phyloP scores from a whole-genome alignment of 1,284 basidiomycete species.

The Ceratobasidium sp. region DNA sequence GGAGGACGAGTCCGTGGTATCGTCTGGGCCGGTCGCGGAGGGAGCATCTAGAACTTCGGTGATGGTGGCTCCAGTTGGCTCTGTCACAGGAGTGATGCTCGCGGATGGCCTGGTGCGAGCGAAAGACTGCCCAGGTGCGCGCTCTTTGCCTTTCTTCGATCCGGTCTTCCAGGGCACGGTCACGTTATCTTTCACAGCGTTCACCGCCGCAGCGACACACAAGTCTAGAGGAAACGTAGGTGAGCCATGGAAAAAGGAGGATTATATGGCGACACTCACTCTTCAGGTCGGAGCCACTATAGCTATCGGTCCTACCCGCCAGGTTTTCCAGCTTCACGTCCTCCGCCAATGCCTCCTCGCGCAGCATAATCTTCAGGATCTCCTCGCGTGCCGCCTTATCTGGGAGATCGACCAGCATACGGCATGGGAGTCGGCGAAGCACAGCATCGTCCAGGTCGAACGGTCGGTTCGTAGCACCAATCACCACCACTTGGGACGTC shows the following conservation, averaged over 20 bases:
- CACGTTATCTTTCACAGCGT: conserved; percentile 86
- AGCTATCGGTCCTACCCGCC: conserved; percentile 80
- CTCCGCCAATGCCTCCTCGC: conserved; percentile 73
- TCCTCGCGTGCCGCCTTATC: conserved; percentile 76
- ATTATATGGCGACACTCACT: conserved; percentile 64
- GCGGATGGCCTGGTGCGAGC: not conserved
- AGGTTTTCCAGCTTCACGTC: conserved; percentile 74
- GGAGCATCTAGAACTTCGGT: not conserved
- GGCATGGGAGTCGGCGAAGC: conserved; percentile 81
- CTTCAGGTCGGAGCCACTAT: conserved; percentile 92
- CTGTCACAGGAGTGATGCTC: too few species aligned
- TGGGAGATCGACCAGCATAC: conserved; percentile 85
- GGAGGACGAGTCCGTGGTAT: not conserved
- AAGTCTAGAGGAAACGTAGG: conserved; percentile 66
- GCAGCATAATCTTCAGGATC: conserved; percentile 84
- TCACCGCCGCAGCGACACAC: conserved; percentile 87
- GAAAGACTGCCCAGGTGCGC: not conserved
- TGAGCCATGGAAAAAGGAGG: not conserved
- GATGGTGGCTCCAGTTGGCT: too few species aligned
- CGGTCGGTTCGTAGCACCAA: conserved; percentile 92
- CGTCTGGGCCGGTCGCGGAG: not conserved
- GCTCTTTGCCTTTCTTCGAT: conserved; percentile 1
- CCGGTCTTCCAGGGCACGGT: conserved; percentile 72
- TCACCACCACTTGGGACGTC: conserved; percentile 85
- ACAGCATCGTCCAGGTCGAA: conserved; percentile 89